Base-by-base conservation (phyloP, 768 basidiomycete genomes). In the Russula sp. region DNA sequence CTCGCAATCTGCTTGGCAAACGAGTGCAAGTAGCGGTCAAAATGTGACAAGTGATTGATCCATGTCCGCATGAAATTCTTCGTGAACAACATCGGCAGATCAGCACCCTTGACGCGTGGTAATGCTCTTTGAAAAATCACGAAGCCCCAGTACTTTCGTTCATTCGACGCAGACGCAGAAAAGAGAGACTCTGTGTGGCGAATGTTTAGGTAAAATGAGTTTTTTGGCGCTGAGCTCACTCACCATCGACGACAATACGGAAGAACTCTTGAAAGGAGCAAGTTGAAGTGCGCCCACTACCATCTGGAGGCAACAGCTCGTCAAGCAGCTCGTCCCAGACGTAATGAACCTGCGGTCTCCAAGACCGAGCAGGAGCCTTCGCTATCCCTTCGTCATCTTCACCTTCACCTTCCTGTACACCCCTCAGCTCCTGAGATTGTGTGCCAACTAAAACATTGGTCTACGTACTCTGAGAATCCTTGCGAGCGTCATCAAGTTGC, bases 111-210 rank as follows among this genome's bases (percentile, higher is more conserved):
- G 35, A 91, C 80, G 41, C 85, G 84, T 16, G 82, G 80, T 45
- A 97, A 76, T 8, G 92, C 85, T 65, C 83, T 87, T 68, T 86
- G 83, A 75, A 98, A 90, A 20, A 96, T 81, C 67, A 88, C 87
- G 76, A 98, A 96, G n/a, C 94, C 96, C 88, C 92, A 95, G 69
- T 88, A 92, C 74, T 97, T 96, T 53, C 93, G 83, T 72, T 94
- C 87, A 0, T 87, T 76, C 0, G 94, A 94, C 0, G 94, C 84
- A 20, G 87, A 87, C 7, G 86, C 77, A 7, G 89, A 84, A 70
- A 98, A 97, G 46, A 98, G 75, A 1, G 90, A 87, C 71, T 96
- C 95, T 98, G 35, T 14, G 41, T 4, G 49, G 47, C 65, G 32
- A 32, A 3, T 41, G 34, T 29, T 35, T 66, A 48, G 35, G 58